Conservation (phyloP, 2,329 filamentous ascomycete genomes). For the Fusarium clavum region DNA sequence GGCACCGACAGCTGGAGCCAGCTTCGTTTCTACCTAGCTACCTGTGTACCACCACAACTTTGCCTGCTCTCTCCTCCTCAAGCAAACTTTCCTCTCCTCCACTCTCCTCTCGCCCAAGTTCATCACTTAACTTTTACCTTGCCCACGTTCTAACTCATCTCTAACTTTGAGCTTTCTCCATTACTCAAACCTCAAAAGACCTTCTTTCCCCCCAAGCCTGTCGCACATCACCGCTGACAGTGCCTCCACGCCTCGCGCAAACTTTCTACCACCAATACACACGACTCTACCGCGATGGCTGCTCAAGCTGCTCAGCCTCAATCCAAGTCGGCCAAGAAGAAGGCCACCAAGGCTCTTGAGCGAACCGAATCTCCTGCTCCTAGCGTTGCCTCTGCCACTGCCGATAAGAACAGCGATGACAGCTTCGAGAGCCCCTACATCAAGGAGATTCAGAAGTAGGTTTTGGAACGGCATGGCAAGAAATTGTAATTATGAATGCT, state of each 20-base stretch:
- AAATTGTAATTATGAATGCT: slow-evolving; percentile 22
- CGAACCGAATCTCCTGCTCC: slow-evolving; percentile 68
- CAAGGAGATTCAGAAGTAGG: slow-evolving; percentile 91
- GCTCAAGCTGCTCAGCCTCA: slow-evolving; percentile 70
- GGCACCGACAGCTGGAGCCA: slow-evolving; percentile 22
- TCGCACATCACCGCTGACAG: slow-evolving; percentile 33
- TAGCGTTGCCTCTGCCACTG: slow-evolving; percentile 58
- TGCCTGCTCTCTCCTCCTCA: slow-evolving; percentile 24
- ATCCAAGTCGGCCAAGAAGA: slow-evolving; percentile 77
- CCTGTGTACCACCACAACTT: slow-evolving; percentile 32
- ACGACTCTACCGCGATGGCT: slow-evolving; percentile 62
- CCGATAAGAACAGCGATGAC: slow-evolving; percentile 67
- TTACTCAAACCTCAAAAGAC: slow-evolving; percentile 7
- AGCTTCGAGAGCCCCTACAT: slow-evolving; percentile 80
- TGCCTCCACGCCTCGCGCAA: slow-evolving; percentile 40
- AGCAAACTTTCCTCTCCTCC: slow-evolving; percentile 16
- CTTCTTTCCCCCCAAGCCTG: slow-evolving; percentile 28
- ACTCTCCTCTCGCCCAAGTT: slow-evolving; percentile 20
- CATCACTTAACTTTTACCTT: slow-evolving; percentile 10
- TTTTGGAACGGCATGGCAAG: slow-evolving; percentile 9
- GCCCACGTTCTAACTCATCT: slow-evolving; percentile 11
- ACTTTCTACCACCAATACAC: slow-evolving; percentile 29
- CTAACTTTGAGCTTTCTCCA: slow-evolving; percentile 14
- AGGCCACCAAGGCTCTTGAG: slow-evolving; percentile 63
- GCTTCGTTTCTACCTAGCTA: slow-evolving; percentile 21